These are phyloP conservation scores for Talaromyces nanjingensis DNA, from an alignment of 495 filamentous ascomycete species.

Conservation along the genomic window DNA sequence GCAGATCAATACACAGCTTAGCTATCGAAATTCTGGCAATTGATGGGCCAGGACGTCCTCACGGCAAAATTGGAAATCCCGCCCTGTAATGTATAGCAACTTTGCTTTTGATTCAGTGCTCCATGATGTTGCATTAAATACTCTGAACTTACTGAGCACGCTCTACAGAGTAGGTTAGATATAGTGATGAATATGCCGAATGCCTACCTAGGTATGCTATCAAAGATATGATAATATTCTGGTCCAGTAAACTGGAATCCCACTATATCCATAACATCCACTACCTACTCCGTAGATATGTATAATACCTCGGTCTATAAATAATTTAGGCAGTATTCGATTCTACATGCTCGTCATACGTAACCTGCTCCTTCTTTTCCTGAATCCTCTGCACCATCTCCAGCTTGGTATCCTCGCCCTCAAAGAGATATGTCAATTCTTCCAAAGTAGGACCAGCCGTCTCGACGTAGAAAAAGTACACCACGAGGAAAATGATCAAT, in stretches of 20 bases:
- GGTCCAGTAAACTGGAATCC: background rate
- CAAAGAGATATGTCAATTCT: constrained; percentile 44
- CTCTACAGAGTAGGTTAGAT: background rate
- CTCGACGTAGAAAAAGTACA: constrained; percentile 60
- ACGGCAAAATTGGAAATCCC: too few species aligned
- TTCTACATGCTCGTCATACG: constrained; percentile 13
- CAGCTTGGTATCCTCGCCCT: constrained; percentile 14
- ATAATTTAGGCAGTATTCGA: constrained; percentile 5
- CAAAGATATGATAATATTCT: background rate
- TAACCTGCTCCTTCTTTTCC: constrained; percentile 15
- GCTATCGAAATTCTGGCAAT: too few species aligned
- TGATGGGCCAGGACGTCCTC: too few species aligned
- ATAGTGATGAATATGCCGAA: background rate
- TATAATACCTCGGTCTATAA: background rate
- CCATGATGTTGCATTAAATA: background rate
- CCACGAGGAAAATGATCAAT: constrained; percentile 45
- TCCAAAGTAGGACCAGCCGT: constrained; percentile 57
- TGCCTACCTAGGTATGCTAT: background rate
- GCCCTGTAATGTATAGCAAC: too few species aligned
- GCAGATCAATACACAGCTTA: too few species aligned
- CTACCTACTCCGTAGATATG: background rate
- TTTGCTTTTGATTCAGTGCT: too few species aligned
- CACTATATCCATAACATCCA: background rate
- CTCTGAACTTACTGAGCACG: background rate
- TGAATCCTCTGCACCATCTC: constrained; percentile 14